phyloP scores from a whole-genome alignment of 306 rosid species.

The Macrotyloma uniflorum region DNA sequence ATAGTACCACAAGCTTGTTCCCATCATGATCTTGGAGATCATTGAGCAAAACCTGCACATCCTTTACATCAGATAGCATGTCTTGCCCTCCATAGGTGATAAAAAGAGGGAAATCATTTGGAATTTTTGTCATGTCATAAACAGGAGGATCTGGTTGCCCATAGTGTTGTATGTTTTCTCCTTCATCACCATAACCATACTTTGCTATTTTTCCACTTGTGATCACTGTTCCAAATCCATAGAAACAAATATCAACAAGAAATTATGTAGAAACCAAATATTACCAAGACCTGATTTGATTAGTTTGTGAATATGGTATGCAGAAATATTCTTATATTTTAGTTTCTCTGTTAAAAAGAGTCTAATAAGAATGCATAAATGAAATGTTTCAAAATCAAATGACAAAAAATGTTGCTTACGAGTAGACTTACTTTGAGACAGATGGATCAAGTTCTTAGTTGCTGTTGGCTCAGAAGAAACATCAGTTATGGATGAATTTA shows the following conservation, averaged over 20 bases:
- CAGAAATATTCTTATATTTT: too few species aligned
- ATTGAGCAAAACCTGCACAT: constrained; percentile 55
- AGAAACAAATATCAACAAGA: background rate
- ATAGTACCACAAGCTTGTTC: constrained; percentile 52
- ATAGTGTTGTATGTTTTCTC: constrained; percentile 54
- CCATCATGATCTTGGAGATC: constrained; percentile 55
- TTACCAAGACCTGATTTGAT: too few species aligned
- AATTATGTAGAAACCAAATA: background rate
- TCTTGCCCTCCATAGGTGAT: constrained; percentile 60
- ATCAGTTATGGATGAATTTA: constrained; percentile 58
- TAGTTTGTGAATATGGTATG: too few species aligned
- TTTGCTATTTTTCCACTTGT: constrained; percentile 53
- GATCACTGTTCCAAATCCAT: constrained; percentile 53
- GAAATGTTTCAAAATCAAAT: constrained; percentile 10
- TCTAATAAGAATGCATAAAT: background rate
- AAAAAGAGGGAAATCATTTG: constrained; percentile 65
- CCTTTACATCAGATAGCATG: constrained; percentile 54
- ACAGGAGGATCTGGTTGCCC: constrained; percentile 64
- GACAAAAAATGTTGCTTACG: background rate
- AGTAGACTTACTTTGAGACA: constrained; percentile 68
- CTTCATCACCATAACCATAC: constrained; percentile 54
- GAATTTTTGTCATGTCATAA: constrained; percentile 57
- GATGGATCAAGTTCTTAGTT: constrained; percentile 78
- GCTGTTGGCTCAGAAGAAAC: constrained; percentile 68
- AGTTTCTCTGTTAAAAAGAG: too few species aligned